Evolutionary conservation across 176 grass and related monocot species (phyloP), one percentile per base, ranked within the genome.

Genomic region (Dactylis glomerata): DNA sequence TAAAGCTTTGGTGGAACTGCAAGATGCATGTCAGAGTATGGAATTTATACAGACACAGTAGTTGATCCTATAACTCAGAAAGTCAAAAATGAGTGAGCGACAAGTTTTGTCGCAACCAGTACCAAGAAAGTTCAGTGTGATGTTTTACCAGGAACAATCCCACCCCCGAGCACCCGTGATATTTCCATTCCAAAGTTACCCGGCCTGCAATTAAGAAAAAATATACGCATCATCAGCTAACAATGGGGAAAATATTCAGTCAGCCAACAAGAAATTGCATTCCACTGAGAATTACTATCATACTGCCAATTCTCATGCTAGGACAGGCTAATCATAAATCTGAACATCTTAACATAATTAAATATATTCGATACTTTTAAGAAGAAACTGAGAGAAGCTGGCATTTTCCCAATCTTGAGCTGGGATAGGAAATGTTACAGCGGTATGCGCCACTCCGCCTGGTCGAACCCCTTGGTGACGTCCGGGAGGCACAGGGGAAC

Each of bases 121-220:
- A 79, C 7, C 64, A 82, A 67, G 44, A 33, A 79, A 66, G 31
- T 56, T 27, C n/a, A 45, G 26, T 9, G 83, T 41, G 23, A 74
- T 65, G 36, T 72, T 27, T 32, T 95, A 98, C 96, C 96, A 86
- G 93, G 96, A 90, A 98, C 96, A 72, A 95, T 80, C 20, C 93
- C 96, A 50, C 93, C 96, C 45, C 96, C 93, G 87, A 98, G 92
- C 28, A 98, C 93, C 63, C 89, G 90, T 77, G 89, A 26, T 3
- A 98, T 62, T 86, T 98, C 93, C 68, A 62, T 85, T 44, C 96
- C 96, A 10, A 98, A 95, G 34, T 14, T 87, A 40, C 96, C 96
- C 8, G 83, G 76, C 36, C 96, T 95, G 82, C n/a, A 82, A 74
- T 70, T 61, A 38, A 56, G 16, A 26, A 30, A 10, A n/a, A 92